Base-by-base conservation (phyloP, 2,329 filamentous ascomycete genomes). In the Scedosporium boydii region DNA sequence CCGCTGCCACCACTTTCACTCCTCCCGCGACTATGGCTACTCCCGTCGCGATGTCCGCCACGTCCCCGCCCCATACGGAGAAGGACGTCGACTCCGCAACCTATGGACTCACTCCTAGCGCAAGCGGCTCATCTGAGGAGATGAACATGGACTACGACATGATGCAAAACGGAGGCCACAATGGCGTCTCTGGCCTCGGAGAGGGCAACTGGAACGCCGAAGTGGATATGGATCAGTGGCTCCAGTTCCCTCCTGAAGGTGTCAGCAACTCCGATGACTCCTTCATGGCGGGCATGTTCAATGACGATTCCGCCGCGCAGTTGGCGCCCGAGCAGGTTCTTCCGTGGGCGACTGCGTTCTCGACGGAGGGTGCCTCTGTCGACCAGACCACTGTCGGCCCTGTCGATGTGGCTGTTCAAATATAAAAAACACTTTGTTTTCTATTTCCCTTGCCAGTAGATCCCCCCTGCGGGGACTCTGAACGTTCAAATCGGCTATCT, bases 221-320 rank as follows among this genome's bases (percentile, higher is more conserved):
- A 64, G 78, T 84, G 63, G 82, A 85, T 62, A 81, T 84, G 61
- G 81, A 84, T 63, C 81, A 84, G 67, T 85, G 81, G 80, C 74
- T 85, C 23, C 80, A 85, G 64, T 85, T 83, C 65, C 82, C 81
- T 5, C 76, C 77, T 1, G 82, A 83, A 59, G 78, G 77, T 6
- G 74, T 75, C 10, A 76, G 73, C 63, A 72, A 71, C 42, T 67
- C 69, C 6, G 76, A 75, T n/a, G 75, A 76, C 27, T 70, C 70
- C 26, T 67, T 76, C 56, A 72, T 75, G 66, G 69, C 69, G 6
- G 71, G 69, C 5, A 68, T 76, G 26, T 72, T 76, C 60, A 68
- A 64, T 7, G 64, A 65, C 27, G 63, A 67, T 16, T 58, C 60
- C 53, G 67, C 56, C 27, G 56, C 51, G 51, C 51, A 55, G 51